Base-by-base conservation (phyloP, 345 rosid genomes). In the Hibiscus tridactylites region DNA sequence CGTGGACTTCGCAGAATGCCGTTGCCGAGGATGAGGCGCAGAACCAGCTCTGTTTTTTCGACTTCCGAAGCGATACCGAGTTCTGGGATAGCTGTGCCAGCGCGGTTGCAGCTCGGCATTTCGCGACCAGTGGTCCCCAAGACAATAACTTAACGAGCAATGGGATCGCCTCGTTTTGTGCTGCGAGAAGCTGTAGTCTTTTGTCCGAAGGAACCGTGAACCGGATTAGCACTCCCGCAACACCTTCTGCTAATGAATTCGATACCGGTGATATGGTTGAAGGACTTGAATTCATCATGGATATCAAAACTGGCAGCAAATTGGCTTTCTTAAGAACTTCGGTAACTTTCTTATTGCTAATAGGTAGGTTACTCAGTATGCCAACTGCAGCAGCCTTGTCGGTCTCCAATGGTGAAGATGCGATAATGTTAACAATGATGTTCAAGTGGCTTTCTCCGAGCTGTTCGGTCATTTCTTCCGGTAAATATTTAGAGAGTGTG, bases 21-120 rank as follows among this genome's bases (percentile, higher is more conserved):
- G 76, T 73, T 1, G 81, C 69, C 0, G 91, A 78, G 63, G 85
- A 82, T 31, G 78, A 77, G 61, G 79, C 76, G 28, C 90, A 87
- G 0, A 57, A 65, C 91, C 90, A 87, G 62, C 72, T 77, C 0
- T 83, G 35, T 63, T 70, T 87, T 68, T 77, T 81, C 6, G 80
- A 64, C 75, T 83, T 87, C 12, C 75, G 57, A 2, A 87, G 87
- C 12, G 87, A 75, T 1, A 81, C 28, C 9, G 91, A 70, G 65
- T 83, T 89, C 78, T 89, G 88, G 5, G 91, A 87, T 47, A 87
- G 79, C 61, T 89, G 95, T 64, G 90, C 83, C 4, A 89, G 82
- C 31, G 91, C 77, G n/a, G 72, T 72, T 3, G 91, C 91, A 26
- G 95, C 90, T 74, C 80, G 79, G 24, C 71, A 54, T 77, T 81